phyloP scores from a whole-genome alignment of 1,284 basidiomycete species.

The Stereum hirsutum region DNA sequence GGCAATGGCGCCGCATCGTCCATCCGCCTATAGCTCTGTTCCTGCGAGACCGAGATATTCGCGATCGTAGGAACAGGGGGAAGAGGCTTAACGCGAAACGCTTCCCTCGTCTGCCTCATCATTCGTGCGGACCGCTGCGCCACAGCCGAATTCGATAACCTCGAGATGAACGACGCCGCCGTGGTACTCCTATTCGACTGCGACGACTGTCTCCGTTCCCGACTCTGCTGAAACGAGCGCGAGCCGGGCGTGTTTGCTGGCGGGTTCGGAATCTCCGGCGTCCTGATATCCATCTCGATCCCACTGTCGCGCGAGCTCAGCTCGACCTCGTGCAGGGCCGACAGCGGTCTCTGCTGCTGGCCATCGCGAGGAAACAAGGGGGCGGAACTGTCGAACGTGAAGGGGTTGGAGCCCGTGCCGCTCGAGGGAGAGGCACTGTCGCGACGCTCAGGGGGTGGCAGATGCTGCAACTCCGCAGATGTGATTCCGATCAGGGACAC shows the following conservation, averaged over 20 bases:
- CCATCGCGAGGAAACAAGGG: no score
- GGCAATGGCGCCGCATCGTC: constrained; percentile 41
- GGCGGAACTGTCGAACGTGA: no score
- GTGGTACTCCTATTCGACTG: constrained; percentile 29
- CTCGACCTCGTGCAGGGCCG: no score
- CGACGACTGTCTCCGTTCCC: constrained; percentile 26
- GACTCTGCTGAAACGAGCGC: background rate
- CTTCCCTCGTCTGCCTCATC: constrained; percentile 27
- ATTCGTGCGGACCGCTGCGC: constrained; percentile 15
- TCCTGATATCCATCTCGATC: no score
- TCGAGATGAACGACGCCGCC: constrained; percentile 40
- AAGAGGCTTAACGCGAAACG: constrained; percentile 41
- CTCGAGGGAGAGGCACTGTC: background rate
- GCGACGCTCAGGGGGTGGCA: constrained; percentile 6
- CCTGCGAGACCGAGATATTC: constrained; percentile 29
- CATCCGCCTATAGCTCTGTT: constrained; percentile 28
- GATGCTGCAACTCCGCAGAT: constrained; percentile 5
- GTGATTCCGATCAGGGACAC: constrained; percentile 8
- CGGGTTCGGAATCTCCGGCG: no score
- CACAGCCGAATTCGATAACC: constrained; percentile 3
- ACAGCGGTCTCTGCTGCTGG: no score
- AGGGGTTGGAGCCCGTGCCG: no score
- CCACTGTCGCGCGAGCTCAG: no score
- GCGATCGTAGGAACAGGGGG: constrained; percentile 45
- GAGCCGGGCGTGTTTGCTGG: no score